Evolutionary conservation across 176 grass and related monocot species (phyloP).

Genomic region (Zea luxurians): DNA sequence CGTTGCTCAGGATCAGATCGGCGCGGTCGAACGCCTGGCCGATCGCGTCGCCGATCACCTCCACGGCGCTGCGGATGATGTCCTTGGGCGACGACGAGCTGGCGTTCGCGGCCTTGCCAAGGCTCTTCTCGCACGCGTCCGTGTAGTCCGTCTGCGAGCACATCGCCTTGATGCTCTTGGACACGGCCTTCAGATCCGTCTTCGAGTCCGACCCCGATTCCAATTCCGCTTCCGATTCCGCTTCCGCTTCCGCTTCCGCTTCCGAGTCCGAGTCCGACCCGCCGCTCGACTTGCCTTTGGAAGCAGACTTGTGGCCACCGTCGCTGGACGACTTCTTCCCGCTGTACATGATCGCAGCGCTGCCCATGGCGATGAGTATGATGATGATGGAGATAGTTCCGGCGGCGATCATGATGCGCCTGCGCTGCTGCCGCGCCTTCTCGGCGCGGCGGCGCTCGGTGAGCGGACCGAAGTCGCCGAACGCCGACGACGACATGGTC

Average conservation of each 20-base stretch:
- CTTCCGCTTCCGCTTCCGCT: neutral
- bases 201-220: neutral
- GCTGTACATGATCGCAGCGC: constrained; percentile 36
- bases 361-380: constrained; percentile 46
- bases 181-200: constrained; percentile 29
- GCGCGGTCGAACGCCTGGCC: constrained; percentile 53
- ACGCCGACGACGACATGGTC: constrained; percentile 70
- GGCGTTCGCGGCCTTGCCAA: constrained; percentile 53
- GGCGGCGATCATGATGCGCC: constrained; percentile 55
- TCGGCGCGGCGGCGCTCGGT: constrained; percentile 78
- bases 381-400: constrained; percentile 46
- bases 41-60: constrained; percentile 54
- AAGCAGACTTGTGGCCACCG: neutral
- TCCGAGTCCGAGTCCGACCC: neutral
- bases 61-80: constrained; percentile 50
- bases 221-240: too few species aligned
- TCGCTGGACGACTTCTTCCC: constrained; percentile 38
- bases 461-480: constrained; percentile 76
- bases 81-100: constrained; percentile 58
- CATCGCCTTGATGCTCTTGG: constrained; percentile 53
- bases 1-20: constrained; percentile 56
- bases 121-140: constrained; percentile 55
- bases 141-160: constrained; percentile 62
- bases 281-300: neutral
- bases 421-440: constrained; percentile 51